Conservation (phyloP, 2,329 filamentous ascomycete genomes). For the Ceratocystis huliohia region DNA sequence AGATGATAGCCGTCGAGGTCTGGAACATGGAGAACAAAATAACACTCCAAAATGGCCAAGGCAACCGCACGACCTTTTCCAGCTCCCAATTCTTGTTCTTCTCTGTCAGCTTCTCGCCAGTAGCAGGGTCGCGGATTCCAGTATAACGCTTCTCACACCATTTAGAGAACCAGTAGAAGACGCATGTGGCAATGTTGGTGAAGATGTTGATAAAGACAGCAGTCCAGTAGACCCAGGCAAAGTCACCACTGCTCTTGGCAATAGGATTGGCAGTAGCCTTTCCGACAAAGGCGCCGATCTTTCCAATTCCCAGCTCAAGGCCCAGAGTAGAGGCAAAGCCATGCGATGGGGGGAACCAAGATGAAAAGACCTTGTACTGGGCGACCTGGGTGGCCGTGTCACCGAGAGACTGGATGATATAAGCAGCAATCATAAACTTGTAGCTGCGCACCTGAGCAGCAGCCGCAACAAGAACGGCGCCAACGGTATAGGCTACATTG, state of each 20-base stretch:
- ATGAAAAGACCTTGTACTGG: slow-evolving; percentile 53
- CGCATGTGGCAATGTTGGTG: slow-evolving; percentile 41
- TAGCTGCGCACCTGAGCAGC: slow-evolving; percentile 44
- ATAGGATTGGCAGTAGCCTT: slow-evolving; percentile 49
- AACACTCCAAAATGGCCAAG: slow-evolving; percentile 48
- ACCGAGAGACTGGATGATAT: slow-evolving; percentile 44
- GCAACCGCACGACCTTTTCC: slow-evolving; percentile 42
- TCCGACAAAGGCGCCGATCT: slow-evolving; percentile 48
- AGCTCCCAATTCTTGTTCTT: slow-evolving; percentile 46
- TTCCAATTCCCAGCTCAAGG: slow-evolving; percentile 47
- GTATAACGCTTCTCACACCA: slow-evolving; percentile 37
- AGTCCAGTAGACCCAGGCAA: slow-evolving; percentile 50
- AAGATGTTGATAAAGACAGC: slow-evolving; percentile 52
- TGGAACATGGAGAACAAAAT: slow-evolving; percentile 45
- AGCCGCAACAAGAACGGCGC: slow-evolving; percentile 46
- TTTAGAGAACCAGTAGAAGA: slow-evolving; percentile 44
- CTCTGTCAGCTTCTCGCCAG: slow-evolving; percentile 46
- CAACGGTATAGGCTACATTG: slow-evolving; percentile 46
- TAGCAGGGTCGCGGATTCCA: slow-evolving; percentile 40
- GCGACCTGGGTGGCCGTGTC: slow-evolving; percentile 52
- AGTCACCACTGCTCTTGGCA: slow-evolving; percentile 43
- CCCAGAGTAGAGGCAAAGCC: slow-evolving; percentile 50
- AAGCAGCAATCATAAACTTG: slow-evolving; percentile 47
- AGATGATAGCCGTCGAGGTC: slow-evolving; percentile 43
- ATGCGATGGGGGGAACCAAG: slow-evolving; percentile 49